Percentiles rank a stretch among this genome's conserved stretches.
Conservation (phyloP, 2,329 filamentous ascomycete genomes). For the Lachnum nothofagi region DNA sequence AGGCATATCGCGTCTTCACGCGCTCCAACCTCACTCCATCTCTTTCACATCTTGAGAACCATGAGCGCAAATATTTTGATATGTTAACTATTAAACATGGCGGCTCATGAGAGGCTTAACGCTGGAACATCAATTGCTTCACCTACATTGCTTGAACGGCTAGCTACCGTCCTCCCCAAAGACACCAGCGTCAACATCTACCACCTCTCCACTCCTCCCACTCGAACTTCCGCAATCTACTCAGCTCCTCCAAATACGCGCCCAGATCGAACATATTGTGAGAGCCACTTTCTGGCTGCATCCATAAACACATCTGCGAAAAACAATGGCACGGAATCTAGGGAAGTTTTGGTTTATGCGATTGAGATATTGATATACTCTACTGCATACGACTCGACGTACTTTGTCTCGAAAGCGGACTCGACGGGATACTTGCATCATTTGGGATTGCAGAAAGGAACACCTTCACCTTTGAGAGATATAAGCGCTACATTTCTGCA, state of each 20-base stretch:
- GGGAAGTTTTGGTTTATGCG: conserved; percentile 65
- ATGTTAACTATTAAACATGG: conserved; percentile 30
- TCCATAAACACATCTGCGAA: conserved; percentile 38
- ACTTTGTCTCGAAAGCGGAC: conserved; percentile 96
- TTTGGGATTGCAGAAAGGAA: conserved; percentile 56
- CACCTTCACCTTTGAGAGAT: conserved; percentile 66
- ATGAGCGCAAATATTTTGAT: conserved; percentile 21
- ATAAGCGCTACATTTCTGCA: conserved; percentile 71
- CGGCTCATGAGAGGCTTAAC: conserved; percentile 21
- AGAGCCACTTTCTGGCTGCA: conserved; percentile 71
- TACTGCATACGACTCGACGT: conserved; percentile 71
- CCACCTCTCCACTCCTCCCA: conserved; percentile 82
- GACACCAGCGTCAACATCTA: conserved; percentile 62
- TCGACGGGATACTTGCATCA: conserved; percentile 81
- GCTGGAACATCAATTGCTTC: conserved; percentile 22
- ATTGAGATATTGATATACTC: conserved; percentile 86
- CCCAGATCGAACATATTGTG: conserved; percentile 75
- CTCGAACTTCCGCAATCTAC: conserved; percentile 69
- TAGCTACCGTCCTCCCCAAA: conserved; percentile 44
- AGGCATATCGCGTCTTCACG: conserved; percentile 13
- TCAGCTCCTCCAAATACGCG: conserved; percentile 67
- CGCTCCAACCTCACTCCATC: conserved; percentile 2
- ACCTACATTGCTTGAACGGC: conserved; percentile 26
- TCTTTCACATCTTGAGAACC: conserved; percentile 3
- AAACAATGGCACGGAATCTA: conserved; percentile 20